Conservation (phyloP, 805 yeast genomes). For the Nematodospora valgi region DNA sequence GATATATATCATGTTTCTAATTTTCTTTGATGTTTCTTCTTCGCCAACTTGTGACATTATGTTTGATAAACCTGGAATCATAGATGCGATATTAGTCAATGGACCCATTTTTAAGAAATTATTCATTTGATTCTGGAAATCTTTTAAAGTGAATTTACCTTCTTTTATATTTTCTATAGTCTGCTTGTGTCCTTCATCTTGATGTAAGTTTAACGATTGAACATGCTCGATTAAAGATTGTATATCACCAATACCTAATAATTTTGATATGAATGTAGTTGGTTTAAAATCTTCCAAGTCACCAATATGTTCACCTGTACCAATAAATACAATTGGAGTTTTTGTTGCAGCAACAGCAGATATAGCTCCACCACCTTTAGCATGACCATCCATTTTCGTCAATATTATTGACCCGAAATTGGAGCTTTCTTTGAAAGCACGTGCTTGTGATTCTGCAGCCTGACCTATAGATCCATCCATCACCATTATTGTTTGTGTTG, state of each 20-base stretch:
- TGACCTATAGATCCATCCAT: constrained; percentile 97
- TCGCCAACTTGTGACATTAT: constrained; percentile 87
- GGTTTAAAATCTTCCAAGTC: constrained; percentile 93
- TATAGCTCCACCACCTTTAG: constrained; percentile 99
- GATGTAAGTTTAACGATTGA: constrained; percentile 69
- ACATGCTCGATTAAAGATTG: constrained; percentile 94
- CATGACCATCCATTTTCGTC: constrained; percentile 98
- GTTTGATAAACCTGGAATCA: constrained; percentile 89
- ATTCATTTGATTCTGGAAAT: constrained; percentile 91
- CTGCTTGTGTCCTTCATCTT: constrained; percentile 73
- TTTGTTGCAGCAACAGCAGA: constrained; percentile 97
- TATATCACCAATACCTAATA: constrained; percentile 92
- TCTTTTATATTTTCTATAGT: constrained; percentile 90
- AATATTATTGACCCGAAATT: constrained; percentile 93
- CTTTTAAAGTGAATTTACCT: constrained; percentile 89
- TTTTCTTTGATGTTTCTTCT: constrained; percentile 79
- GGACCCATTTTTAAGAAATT: constrained; percentile 98
- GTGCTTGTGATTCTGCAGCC: constrained; percentile 94
- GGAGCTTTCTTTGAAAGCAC: constrained; percentile 89
- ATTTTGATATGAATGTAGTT: constrained; percentile 81
- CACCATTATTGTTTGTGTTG: constrained; percentile 97
- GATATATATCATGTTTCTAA: constrained; percentile 85
- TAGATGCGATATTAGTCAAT: constrained; percentile 84
- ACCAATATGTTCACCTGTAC: constrained; percentile 96
- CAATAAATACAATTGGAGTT: constrained; percentile 93